Base-by-base conservation (phyloP, 768 basidiomycete genomes). In the Cystobasidium tubakii region DNA sequence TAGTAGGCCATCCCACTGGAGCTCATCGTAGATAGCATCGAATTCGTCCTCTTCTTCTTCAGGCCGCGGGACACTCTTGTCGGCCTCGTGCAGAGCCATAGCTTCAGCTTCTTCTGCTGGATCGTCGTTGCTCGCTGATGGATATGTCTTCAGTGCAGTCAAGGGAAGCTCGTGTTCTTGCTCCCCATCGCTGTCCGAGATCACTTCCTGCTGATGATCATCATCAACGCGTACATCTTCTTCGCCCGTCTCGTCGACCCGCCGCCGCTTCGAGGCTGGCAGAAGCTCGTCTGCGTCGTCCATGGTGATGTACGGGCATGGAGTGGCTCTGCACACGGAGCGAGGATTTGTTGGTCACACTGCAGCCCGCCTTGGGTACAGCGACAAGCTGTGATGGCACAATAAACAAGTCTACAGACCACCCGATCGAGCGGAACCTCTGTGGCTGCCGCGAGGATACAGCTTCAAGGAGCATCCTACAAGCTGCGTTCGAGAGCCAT, bases 101-200 rank as follows among this genome's bases (percentile, higher is more conserved):
- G 57, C 4, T 13, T 60, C 57, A 25, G n/a, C n/a, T 60, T 25
- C 27, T 12, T 29, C 12, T 60, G 57, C 57, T 54, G 6, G n/a
- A 23, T 31, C 57, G 13, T 23, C 29, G 57, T 1, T 29, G 13
- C 4, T 31, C 23, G 12, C 6, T 25, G 33, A 27, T 31, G 27
- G 13, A 6, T 6, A 4, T 25, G n/a, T 6, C 21, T 21, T 50
- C 4, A 17, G 46, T 2, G 4, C 57, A 6, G 29, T 12, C 57
- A 60, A 23, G 9, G 57, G 57, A 4, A 60, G 12, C 57, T 60
- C 57, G 27, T 17, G 46, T 19, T 60, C 33, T 27, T 60, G 57
- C 27, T 60, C 57, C 29, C 57, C 57, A 60, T 65, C 63, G 63
- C 63, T 65, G 63, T 65, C 63, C 29, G 63, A 33, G 21, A 65